Evolutionary conservation across 1,284 basidiomycete genomes (phyloP).

Genomic region (Ceratobasidium sp.): DNA sequence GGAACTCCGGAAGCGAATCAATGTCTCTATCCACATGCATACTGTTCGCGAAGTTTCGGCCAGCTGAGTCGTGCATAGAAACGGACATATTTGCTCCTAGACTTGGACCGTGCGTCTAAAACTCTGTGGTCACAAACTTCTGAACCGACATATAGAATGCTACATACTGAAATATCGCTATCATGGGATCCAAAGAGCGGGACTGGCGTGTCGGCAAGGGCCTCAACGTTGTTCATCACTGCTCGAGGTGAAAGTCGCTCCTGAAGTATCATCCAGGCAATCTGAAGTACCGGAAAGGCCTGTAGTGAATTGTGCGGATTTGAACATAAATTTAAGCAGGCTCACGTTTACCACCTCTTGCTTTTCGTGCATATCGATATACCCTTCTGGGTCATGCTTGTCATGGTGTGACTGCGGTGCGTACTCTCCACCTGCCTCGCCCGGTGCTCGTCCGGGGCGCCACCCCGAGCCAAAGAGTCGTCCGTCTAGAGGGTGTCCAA

Average conservation of each 20-base stretch:
- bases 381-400: slow-evolving; percentile 9
- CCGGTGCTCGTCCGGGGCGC: slow-evolving; percentile 7
- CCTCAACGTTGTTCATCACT: neutral
- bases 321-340: neutral
- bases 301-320: neutral
- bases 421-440: slow-evolving; percentile 1
- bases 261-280: slow-evolving; percentile 2
- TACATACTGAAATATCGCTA: slow-evolving; percentile 18
- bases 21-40: slow-evolving; percentile 14
- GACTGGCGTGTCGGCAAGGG: slow-evolving; percentile 4
- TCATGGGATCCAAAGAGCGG: slow-evolving; percentile 25
- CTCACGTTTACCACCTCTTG: slow-evolving; percentile 3
- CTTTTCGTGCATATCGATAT: slow-evolving; percentile 3
- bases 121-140: neutral
- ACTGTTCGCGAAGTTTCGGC: slow-evolving; percentile 12
- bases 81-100: slow-evolving; percentile 15
- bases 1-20: neutral
- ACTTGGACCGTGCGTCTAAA: slow-evolving; percentile 16
- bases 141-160: neutral
- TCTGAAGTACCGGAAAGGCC: neutral
- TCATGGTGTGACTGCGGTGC: neutral
- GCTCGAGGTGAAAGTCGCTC: slow-evolving; percentile 23
- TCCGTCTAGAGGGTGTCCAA: neutral
- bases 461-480: slow-evolving; percentile 11
- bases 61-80: neutral